Conservation (phyloP, 495 filamentous ascomycete species). For the Melanomma pulvis-pyrius region DNA sequence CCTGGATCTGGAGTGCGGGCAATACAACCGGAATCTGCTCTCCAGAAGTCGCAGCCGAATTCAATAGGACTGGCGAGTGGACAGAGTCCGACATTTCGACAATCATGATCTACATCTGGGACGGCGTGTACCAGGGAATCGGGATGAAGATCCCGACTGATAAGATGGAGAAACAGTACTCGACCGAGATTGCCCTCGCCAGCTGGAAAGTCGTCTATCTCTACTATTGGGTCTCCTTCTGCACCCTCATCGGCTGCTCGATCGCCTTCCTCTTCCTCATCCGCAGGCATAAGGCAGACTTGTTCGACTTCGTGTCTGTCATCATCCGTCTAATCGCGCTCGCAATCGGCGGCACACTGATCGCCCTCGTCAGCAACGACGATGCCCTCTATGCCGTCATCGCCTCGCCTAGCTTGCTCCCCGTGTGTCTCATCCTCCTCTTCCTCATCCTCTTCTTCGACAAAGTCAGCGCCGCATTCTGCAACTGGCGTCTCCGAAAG, state of each 20-base stretch:
- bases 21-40: slow-evolving; percentile 34
- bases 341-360: slow-evolving; percentile 14
- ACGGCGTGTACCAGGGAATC: slow-evolving; percentile 25
- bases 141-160: slow-evolving; percentile 34
- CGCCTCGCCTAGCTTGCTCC: slow-evolving; percentile 22
- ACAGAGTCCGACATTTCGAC: background rate
- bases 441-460: slow-evolving; percentile 36
- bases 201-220: slow-evolving; percentile 32
- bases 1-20: slow-evolving; percentile 4
- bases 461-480: slow-evolving; percentile 22
- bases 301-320: slow-evolving; percentile 37
- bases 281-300: slow-evolving; percentile 31
- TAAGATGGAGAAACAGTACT: slow-evolving; percentile 11
- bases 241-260: slow-evolving; percentile 25
- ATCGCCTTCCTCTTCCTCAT: slow-evolving; percentile 38
- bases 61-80: slow-evolving; percentile 3
- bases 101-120: slow-evolving; percentile 9
- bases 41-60: slow-evolving; percentile 2
- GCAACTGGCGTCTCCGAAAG: slow-evolving; percentile 27
- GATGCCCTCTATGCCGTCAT: slow-evolving; percentile 18
- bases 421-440: slow-evolving; percentile 25
- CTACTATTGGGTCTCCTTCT: slow-evolving; percentile 35
- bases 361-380: slow-evolving; percentile 24
- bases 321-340: slow-evolving; percentile 18
- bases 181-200: slow-evolving; percentile 17